Evolutionary conservation across 495 filamentous ascomycete species (phyloP).

Genomic region (Trichoderma erinaceum): DNA sequence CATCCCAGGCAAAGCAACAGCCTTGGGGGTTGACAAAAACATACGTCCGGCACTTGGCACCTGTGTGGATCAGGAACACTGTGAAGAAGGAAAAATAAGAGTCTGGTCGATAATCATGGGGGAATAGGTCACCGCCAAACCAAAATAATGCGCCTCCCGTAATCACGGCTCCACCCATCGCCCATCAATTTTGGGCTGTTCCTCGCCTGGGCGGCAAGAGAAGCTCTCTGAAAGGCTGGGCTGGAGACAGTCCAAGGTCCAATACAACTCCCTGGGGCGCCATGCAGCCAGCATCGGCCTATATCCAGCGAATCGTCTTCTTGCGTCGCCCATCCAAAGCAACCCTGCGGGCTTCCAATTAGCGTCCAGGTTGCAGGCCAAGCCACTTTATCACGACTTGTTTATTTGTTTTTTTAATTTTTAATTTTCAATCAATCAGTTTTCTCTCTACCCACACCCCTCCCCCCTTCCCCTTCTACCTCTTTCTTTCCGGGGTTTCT

Average conservation of each 20-base stretch:
- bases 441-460: neutral
- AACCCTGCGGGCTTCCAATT: constrained; percentile 12
- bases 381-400: neutral
- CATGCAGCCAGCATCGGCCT: constrained; percentile 9
- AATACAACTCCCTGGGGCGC: constrained; percentile 14
- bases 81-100: neutral
- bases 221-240: constrained; percentile 32
- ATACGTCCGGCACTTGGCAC: neutral
- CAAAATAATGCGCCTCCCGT: constrained; percentile 1
- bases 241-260: constrained; percentile 13
- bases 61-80: neutral
- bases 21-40: neutral
- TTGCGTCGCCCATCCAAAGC: neutral
- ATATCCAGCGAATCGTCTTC: constrained; percentile 7
- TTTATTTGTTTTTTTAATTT: neutral
- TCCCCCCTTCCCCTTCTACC: neutral
- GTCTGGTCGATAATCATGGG: neutral
- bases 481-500: neutral
- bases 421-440: neutral
- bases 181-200: neutral
- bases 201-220: constrained; percentile 34
- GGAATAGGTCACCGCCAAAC: constrained; percentile 8
- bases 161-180: neutral
- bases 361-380: constrained; percentile 6
- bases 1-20: neutral